Base-by-base conservation (phyloP, 169 alveolate genomes). In the Eimeria necatrix region DNA sequence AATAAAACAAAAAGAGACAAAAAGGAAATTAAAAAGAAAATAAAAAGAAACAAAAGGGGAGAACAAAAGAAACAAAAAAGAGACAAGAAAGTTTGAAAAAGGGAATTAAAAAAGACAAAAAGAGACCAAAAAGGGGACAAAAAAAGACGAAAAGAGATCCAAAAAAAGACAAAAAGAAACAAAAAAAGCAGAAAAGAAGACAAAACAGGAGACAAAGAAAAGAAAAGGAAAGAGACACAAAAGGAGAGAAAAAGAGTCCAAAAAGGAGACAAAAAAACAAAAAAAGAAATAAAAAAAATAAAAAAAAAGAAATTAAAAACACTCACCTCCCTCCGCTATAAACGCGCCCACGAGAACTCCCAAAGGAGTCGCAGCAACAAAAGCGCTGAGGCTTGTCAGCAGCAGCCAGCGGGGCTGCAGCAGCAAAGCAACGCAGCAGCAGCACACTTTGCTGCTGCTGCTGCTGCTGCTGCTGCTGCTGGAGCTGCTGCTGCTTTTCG, bases 311-410 rank as follows among this genome's bases (percentile, higher is more conserved):
- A 76, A 49, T 32, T 18, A 76, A 18, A 7, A 3, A 26, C 52
- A 7, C 90, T 81, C 73, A 81, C 90, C 90, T 22, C 93, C 61
- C 60, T 12, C 3, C 14, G 81, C 59, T 6, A 59, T 41, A 24
- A 68, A 87, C 6, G 51, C 64, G 12, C 94, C 94, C 16, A 89
- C 1, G 16, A 73, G 24, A 24, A 89, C 78, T n/a, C 94, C 94
- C 41, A 89, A 3, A 4, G 94, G 94, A 4, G 94, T 70, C 2
- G 94, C 87, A 2, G 70, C 9, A 14, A 53, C 74, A 73, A 89
- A 89, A 46, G 51, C 80, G 6, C 22, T 4, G 86, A 76, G 60
- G 53, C 86, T 32, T 3, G 22, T 16, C n/a, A 71, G 49, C 49
- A 24, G n/a, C 16, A 71, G 16, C 81, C 81, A 71, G 16, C 81